phyloP scores from a whole-genome alignment of 2,329 filamentous ascomycete species.

The Diaporthe velutina region DNA sequence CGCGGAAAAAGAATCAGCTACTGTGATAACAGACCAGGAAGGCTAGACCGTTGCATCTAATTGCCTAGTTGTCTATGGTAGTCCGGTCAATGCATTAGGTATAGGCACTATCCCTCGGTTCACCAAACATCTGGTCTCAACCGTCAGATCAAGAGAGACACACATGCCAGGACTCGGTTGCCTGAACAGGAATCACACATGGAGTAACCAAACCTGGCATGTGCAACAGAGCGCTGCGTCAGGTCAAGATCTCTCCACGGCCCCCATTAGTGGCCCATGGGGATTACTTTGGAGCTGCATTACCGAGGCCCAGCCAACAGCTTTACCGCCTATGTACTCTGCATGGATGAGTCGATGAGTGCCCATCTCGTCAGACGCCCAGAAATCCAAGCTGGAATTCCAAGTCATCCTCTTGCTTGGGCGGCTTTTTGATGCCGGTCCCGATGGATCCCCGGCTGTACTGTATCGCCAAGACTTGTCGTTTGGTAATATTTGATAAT shows the following conservation, averaged over 20 bases:
- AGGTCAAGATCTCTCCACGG: neutral
- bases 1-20: slow-evolving; percentile 1
- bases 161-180: neutral
- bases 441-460: neutral
- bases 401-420: neutral
- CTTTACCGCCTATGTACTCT: neutral
- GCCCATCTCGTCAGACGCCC: slow-evolving; percentile 9
- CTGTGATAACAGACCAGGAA: neutral
- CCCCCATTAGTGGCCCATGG: neutral
- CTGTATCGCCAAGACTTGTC: neutral
- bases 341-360: slow-evolving; percentile 4
- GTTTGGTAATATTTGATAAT: neutral
- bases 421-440: neutral
- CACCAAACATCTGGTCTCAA: neutral
- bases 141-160: neutral
- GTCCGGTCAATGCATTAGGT: neutral
- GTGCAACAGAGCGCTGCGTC: neutral
- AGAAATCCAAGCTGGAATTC: neutral
- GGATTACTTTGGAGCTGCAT: neutral
- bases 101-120: neutral
- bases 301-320: slow-evolving; percentile 9
- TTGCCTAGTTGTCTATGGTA: neutral
- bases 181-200: neutral
- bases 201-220: neutral
- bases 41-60: neutral